Evolutionary conservation across 129 eudicot species (phyloP), one percentile per base, ranked within the genome.

Genomic region (Erigeron canadensis): DNA sequence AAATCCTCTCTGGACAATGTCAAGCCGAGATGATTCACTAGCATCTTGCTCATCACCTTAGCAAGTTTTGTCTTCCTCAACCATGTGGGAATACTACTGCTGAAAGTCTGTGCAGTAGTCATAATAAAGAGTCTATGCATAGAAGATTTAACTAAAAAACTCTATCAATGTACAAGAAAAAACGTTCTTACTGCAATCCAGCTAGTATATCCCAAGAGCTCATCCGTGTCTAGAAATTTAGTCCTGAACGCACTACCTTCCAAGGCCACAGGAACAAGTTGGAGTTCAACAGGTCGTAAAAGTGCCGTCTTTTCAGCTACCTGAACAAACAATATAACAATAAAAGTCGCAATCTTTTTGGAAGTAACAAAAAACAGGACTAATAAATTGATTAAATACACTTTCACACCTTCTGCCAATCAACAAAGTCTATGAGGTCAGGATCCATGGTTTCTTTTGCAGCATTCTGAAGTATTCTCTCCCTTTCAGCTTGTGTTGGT

Each of bases 291-390:
- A 15, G 98, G 95, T 69, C 89, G 95, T 74, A 93, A 73, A 80
- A 83, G 81, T 72, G 96, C 85, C 2, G 98, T 93, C 82, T 93
- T 93, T 71, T 93, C 96, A 72, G 96, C 96, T 77, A 93, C 98
- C 98, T 93, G 84, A 74, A 78, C 67, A 70, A 8, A 77, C 41
- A 51, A 77, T 41, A 18, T 53, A 64, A 39, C 42, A 42, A 64
- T 50, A 57, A 38, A 69, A 50, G 9, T 1, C 7, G 17, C 17
- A 47, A 47, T 47, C n/a, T 47, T 47, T 28, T 28, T 28, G 34
- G 3, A 28, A 50, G 45, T 37, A 28, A 16, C 28, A 50, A 69
- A 37, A 16, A 53, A 37, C 60, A 9, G 48, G 17, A 55, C 40
- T 13, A 21, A 39, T 39, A 15, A 70, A 38, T 56, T 65, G 63